These are phyloP conservation scores for Dichotomocladium elegans DNA, from an alignment of 371 early-diverging fungal genomes.

Conservation along the genomic window DNA sequence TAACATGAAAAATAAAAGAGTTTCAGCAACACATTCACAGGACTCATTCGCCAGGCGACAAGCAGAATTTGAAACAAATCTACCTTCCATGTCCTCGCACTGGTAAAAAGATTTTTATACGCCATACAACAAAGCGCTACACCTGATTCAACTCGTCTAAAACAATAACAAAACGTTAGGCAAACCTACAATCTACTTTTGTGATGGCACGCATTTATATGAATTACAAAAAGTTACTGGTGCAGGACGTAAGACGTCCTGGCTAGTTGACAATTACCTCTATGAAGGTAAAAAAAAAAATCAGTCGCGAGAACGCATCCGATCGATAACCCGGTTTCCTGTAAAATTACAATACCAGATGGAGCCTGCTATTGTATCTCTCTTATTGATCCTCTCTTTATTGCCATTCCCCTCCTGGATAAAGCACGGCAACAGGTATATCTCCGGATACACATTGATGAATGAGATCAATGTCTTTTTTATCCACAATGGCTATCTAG, in stretches of 20 bases:
- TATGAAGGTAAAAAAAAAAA: conserved; percentile 9
- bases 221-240: conserved; percentile 6
- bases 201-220: neutral
- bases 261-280: conserved; percentile 5
- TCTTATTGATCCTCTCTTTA: conserved; percentile 16
- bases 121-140: neutral
- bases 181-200: neutral
- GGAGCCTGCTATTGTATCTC: conserved; percentile 10
- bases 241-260: conserved; percentile 5
- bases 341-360: conserved; percentile 1
- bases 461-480: neutral
- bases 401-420: conserved; percentile 8
- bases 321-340: neutral
- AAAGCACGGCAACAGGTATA: conserved; percentile 4
- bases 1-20: no score
- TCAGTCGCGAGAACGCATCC: no score
- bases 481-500: no score
- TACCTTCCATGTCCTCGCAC: conserved; percentile 9
- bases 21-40: no score
- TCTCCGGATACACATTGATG: neutral
- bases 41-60: no score
- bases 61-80: neutral
- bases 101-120: neutral
- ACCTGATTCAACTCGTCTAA: neutral
- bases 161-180: no score